These are phyloP conservation scores for Verticillium tricorpus DNA, from an alignment of 2,329 filamentous ascomycete genomes.

Conservation along the genomic window DNA sequence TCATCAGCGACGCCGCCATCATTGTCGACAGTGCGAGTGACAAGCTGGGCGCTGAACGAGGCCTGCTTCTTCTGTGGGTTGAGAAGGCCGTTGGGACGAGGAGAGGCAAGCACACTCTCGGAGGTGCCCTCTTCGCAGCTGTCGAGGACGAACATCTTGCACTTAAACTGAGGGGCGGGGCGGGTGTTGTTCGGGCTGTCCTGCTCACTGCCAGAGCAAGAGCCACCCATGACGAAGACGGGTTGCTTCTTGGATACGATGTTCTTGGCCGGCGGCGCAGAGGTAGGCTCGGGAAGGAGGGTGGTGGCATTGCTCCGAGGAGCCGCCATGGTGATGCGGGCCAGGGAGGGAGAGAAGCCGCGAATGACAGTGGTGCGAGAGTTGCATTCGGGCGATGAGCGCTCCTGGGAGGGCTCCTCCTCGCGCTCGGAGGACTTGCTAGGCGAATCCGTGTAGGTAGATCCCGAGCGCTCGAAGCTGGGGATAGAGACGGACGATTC, in stretches of 20 bases:
- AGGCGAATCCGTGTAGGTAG: conserved; percentile 40
- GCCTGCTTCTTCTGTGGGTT: conserved; percentile 65
- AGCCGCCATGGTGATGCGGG: conserved; percentile 43
- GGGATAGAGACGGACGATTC: conserved; percentile 30
- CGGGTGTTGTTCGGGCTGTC: conserved; percentile 42
- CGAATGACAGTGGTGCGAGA: conserved; percentile 66
- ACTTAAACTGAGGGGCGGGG: conserved; percentile 22
- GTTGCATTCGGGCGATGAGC: conserved; percentile 41
- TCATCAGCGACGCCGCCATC: conserved; percentile 45
- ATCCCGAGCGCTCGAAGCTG: conserved; percentile 35
- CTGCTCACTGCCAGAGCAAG: conserved; percentile 68
- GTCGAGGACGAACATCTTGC: conserved; percentile 47
- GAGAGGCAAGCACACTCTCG: conserved; percentile 44
- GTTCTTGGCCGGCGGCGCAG: conserved; percentile 56
- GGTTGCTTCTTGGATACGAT: conserved; percentile 62
- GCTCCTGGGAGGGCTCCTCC: conserved; percentile 25
- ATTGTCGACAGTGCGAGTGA: conserved; percentile 60
- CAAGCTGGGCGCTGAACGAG: conserved; percentile 75
- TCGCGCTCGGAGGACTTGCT: conserved; percentile 62
- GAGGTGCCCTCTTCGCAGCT: conserved; percentile 74
- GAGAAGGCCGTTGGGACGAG: conserved; percentile 36
- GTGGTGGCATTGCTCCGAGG: conserved; percentile 44
- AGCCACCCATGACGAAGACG: conserved; percentile 71
- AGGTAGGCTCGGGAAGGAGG: conserved; percentile 57
- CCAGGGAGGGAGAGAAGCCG: conserved; percentile 69